These are phyloP conservation scores for Cladosporium sp. DNA, from an alignment of 2,329 filamentous ascomycete genomes.

Conservation along the genomic window DNA sequence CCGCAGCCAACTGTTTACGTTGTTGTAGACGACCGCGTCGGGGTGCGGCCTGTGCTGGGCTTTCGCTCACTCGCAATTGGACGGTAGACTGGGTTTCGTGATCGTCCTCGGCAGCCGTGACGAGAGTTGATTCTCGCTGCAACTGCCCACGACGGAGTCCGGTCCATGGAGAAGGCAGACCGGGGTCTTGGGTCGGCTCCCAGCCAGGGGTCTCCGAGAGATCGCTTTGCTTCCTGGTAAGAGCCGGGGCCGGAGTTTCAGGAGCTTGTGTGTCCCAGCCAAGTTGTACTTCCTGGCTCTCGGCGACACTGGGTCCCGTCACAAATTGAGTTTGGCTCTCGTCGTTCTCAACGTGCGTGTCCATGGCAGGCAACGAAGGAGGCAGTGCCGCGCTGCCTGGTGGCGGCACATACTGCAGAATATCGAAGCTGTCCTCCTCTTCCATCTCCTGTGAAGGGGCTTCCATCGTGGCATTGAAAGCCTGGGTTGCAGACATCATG, in stretches of 20 bases:
- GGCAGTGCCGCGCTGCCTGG: slow-evolving; percentile 26
- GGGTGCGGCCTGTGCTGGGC: slow-evolving; percentile 25
- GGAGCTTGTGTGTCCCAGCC: slow-evolving; percentile 28
- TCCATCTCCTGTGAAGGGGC: slow-evolving; percentile 27
- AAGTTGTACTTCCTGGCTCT: slow-evolving; percentile 33
- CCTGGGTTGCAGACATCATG: slow-evolving; percentile 29
- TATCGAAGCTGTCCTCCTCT: slow-evolving; percentile 39
- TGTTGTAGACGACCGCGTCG: slow-evolving; percentile 51
- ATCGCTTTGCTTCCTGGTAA: slow-evolving; percentile 18
- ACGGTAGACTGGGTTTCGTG: slow-evolving; percentile 29
- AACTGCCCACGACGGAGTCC: slow-evolving; percentile 12
- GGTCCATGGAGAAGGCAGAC: slow-evolving; percentile 24
- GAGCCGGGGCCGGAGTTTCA: slow-evolving; percentile 22
- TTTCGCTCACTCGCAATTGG: slow-evolving; percentile 27
- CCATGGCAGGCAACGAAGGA: slow-evolving; percentile 10
- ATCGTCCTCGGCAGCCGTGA: slow-evolving; percentile 9
- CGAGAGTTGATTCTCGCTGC: slow-evolving; percentile 16
- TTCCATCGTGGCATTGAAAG: slow-evolving; percentile 32
- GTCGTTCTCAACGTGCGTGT: slow-evolving; percentile 30
- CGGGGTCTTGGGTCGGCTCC: slow-evolving; percentile 30
- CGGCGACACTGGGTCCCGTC: slow-evolving; percentile 14
- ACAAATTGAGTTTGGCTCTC: slow-evolving; percentile 5
- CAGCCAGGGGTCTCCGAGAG: slow-evolving; percentile 29
- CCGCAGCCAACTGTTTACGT: slow-evolving; percentile 37
- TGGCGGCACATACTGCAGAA: slow-evolving; percentile 29